Evolutionary conservation across 2,329 filamentous ascomycete species (phyloP), one percentile per base, ranked within the genome.

Genomic region (Aspergillus fructus): DNA sequence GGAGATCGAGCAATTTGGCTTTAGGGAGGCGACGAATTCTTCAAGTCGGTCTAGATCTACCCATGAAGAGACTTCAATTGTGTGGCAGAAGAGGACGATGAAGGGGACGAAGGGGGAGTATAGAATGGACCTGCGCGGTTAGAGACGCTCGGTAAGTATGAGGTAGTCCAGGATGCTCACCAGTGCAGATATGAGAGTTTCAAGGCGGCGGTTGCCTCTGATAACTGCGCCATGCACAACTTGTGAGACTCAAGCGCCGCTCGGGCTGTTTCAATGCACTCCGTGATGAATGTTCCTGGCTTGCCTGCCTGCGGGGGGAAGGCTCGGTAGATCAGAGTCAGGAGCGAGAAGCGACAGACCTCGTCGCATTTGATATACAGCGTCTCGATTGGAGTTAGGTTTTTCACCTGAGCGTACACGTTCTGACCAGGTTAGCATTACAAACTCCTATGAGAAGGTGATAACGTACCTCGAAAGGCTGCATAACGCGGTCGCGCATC

Each of bases 1-100:
- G 1, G 85, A 88, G 2, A 81, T 73, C 4, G 76, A 75, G 46
- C 78, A 77, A 3, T 79, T 77, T 0, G 79, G 77, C 58, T 81
- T 77, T 3, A 88, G 78, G 2, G 83, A 86, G 19, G 73, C 68
- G 49, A 83, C 80, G 62, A 89, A 88, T 2, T 81, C 78, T 37
- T 79, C 77, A 1, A 89, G 76, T 1, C 81, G 78, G 30, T 73
- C 65, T 4, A 89, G 76, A 61, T 89, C 86, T 9, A 71, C 70
- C 19, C 74, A 71, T 24, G 79, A 71, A 5, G 81, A 80, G 0
- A 82, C 81, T 64, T 86, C 83, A 39, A 81, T 77, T 2, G 73
- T 71, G 54, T 81, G 75, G 63, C 78, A 79, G 63, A 81, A 81
- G 9, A 80, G 67, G 1, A 81, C 77, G 9, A 81, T 79, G 56